Conservation (phyloP, 2,329 filamentous ascomycete genomes). For the Ophiosphaerella herpotricha region DNA sequence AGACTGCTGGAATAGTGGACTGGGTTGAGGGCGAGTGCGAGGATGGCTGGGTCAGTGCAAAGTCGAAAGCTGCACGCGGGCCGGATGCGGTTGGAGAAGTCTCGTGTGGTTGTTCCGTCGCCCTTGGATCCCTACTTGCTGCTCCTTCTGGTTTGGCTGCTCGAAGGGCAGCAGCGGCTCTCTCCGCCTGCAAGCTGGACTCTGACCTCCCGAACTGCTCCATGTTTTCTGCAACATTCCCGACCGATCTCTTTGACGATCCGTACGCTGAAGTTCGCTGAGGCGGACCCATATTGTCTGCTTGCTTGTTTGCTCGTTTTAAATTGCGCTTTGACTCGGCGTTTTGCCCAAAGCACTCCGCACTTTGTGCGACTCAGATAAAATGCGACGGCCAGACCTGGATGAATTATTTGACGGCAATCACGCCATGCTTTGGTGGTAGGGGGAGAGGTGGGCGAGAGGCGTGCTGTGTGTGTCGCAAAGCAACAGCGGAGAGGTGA, state of each 20-base stretch:
- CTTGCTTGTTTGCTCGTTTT: conserved; percentile 4
- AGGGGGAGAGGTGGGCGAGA: not conserved
- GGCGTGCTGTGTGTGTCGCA: not conserved
- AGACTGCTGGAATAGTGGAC: conserved; percentile 13
- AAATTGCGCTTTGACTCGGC: not conserved
- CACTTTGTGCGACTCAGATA: not conserved
- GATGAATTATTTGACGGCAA: not conserved
- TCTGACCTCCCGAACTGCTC: conserved; percentile 30
- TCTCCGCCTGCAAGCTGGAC: conserved; percentile 25
- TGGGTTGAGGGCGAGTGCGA: conserved; percentile 11
- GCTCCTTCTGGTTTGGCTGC: conserved; percentile 6
- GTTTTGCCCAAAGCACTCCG: not conserved
- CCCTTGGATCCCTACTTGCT: conserved; percentile 7
- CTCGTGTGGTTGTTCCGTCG: conserved; percentile 1
- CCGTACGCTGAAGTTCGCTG: conserved; percentile 22
- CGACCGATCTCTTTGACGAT: conserved; percentile 14
- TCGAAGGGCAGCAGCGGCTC: conserved; percentile 23
- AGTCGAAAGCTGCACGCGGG: conserved; percentile 12
- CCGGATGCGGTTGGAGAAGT: not conserved
- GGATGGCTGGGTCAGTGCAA: conserved; percentile 5
- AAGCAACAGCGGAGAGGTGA: not conserved
- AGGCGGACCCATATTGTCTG: conserved; percentile 27
- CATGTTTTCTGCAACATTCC: conserved; percentile 10
- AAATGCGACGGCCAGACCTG: not conserved
- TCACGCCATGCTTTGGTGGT: conserved; percentile 2